Conservation (phyloP, 352 stramenopile species). For the Salisapilia sapeloensis region DNA sequence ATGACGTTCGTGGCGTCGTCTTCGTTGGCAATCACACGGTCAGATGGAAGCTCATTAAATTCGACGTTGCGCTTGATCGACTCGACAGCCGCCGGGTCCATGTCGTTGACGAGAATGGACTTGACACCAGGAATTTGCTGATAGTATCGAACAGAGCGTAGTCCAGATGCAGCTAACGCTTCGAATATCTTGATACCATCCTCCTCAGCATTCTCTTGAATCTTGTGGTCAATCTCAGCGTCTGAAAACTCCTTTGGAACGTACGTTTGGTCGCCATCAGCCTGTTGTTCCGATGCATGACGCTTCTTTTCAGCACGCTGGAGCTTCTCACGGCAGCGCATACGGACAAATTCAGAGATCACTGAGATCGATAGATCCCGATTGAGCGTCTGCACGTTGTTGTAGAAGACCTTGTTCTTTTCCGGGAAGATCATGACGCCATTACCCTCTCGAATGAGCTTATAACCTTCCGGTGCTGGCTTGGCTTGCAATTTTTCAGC, state of each 20-base stretch:
- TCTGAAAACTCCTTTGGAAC: constrained; percentile 31
- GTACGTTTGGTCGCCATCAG: constrained; percentile 11
- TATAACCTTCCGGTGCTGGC: constrained; percentile 35
- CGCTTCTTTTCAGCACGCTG: constrained; percentile 55
- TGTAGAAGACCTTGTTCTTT: constrained; percentile 87
- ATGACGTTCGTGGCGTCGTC: constrained; percentile 79
- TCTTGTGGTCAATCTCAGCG: constrained; percentile 55
- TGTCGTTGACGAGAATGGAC: constrained; percentile 97
- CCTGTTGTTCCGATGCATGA: constrained; percentile 11
- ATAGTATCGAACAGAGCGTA: constrained; percentile 98
- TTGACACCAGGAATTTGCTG: constrained; percentile 97
- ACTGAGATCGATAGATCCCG: constrained; percentile 96
- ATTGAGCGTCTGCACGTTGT: constrained; percentile 95
- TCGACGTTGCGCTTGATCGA: constrained; percentile 92
- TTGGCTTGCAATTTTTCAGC: constrained; percentile 50
- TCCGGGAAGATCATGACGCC: constrained; percentile 84
- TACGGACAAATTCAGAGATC: constrained; percentile 93
- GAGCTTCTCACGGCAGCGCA: constrained; percentile 55
- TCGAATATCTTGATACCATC: constrained; percentile 95
- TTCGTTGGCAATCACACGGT: constrained; percentile 74
- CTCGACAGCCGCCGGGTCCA: constrained; percentile 92
- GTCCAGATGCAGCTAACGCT: constrained; percentile 93
- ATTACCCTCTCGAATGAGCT: constrained; percentile 82
- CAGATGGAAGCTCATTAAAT: constrained; percentile 70
- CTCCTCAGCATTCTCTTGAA: constrained; percentile 37